These are phyloP conservation scores for Rosa chinensis DNA, from an alignment of 306 rosid genomes.

Conservation along the genomic window DNA sequence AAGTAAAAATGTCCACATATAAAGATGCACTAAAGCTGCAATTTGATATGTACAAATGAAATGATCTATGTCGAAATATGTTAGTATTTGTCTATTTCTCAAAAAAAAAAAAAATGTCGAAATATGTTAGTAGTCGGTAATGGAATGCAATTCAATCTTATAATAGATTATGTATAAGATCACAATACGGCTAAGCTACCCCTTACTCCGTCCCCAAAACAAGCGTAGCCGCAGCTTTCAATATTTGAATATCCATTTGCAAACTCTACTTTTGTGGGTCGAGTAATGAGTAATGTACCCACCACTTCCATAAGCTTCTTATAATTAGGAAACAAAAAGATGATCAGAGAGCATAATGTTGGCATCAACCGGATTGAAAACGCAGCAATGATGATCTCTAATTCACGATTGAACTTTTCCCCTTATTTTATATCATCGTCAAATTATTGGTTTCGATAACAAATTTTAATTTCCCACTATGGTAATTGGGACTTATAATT, in stretches of 20 bases:
- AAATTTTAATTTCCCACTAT: neutral
- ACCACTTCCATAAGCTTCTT: constrained; percentile 14
- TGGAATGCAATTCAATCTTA: neutral
- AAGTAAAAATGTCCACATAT: too few species aligned
- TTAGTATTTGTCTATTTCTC: too few species aligned
- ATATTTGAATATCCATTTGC: constrained; percentile 8
- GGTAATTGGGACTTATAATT: neutral
- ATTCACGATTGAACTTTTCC: neutral
- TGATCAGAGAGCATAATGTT: neutral
- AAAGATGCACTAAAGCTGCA: neutral
- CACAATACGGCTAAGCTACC: neutral
- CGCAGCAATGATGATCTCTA: constrained; percentile 1
- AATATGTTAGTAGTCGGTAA: neutral
- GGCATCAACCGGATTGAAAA: neutral
- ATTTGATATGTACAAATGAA: neutral
- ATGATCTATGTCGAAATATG: too few species aligned
- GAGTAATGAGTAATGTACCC: constrained; percentile 20
- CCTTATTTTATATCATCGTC: neutral
- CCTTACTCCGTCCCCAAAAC: constrained; percentile 32
- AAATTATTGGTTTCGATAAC: constrained; percentile 2
- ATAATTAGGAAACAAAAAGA: neutral
- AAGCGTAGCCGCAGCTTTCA: constrained; percentile 40
- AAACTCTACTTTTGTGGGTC: constrained; percentile 3
- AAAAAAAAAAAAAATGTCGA: too few species aligned
- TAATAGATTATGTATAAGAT: neutral